Evolutionary conservation across 2,329 filamentous ascomycete species (phyloP), one percentile per base, ranked within the genome.

Genomic region (Emmonsia crescens): DNA sequence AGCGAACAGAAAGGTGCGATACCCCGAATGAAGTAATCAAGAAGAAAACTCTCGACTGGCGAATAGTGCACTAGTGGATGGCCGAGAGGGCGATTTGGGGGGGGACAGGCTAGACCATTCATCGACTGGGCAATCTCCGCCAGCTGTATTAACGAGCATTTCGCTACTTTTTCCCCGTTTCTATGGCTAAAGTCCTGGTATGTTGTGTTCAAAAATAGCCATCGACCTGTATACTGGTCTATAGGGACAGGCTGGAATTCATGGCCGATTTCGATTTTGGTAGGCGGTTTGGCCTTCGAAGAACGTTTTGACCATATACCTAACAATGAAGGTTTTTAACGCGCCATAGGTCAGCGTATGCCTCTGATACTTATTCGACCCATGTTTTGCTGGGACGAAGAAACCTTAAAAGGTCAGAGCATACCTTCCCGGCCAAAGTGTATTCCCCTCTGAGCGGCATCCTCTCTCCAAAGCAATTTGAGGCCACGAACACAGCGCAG

Each of bases 1-100:
- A 73, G 62, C 4, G 71, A 72, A 60, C 71, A 73, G 24, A 68
- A 67, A 0, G 71, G 71, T 1, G 67, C 70, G 42, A 73, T 69
- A 5, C 64, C 68, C 6, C 63, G 52, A 48, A 73, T 69, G 36
- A 71, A 73, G 60, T 71, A 73, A 55, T 68, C 63, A 3, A 70
- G 64, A 19, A 70, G 67, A 58, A 68, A 65, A 44, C 61, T 48
- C 52, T 67, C 65, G 3, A 59, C 57, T 5, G 61, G 36, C 9
- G 65, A 40, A 38, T 65, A 66, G 3, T 61, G 16, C 3, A 59
- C 40, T 16, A 66, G 59, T 14, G 65, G 68, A 36, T 66, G 66
- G 5, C 60, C 60, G 2, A 62, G 46, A 29, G 62, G 31, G 27
- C 52, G 33, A 10, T 27, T 46, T 8, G 59, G 52, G 16, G 44